Evolutionary conservation across 192 early-diverging fungal species (phyloP), one percentile per base, ranked within the genome.

Genomic region (Podila minutissima): DNA sequence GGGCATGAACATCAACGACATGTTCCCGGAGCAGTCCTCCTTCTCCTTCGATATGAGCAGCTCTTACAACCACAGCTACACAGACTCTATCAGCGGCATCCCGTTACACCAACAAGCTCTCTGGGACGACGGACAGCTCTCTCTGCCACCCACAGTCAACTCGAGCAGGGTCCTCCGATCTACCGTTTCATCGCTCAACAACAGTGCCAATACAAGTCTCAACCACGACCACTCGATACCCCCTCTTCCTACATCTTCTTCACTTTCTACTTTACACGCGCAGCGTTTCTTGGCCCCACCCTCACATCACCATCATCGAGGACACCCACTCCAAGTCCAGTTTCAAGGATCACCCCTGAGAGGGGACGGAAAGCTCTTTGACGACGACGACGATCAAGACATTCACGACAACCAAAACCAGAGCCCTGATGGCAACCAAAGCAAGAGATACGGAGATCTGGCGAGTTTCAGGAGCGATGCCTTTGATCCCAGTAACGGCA

Each of bases 1-100:
- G 22, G 77, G 70, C 33, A 81, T 81, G 77, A 81, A 81, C 58
- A 81, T 81, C 67, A 81, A 71, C 24, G 77, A 81, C 22, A 81
- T 57, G 26, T 81, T 81, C 28, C 77, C 77, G 22, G 77, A 81
- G 62, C 66, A 66, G 24, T 73, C 77, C 0, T 81, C 77, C 29
- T 81, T 66, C 55, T 62, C 59, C 46, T 73, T 81, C 37, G 77
- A 81, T 33, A 50, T 81, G 60, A 81, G 71, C 49, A 64, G 48
- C 51, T 72, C 65, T 37, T 76, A 76, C 32, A 76, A 76, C 50
- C 67, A 76, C 51, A 76, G 74, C 48, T 81, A 81, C 57, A 65
- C 77, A 2, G 77, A 81, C 51, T 81, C 77, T 9, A 73, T 81
- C 58, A 72, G 70, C 1, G 77, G 77, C 11, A 69, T 81, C 48